These are phyloP conservation scores for Globisporangium alternatum DNA, from an alignment of 352 stramenopile genomes.

Conservation along the genomic window DNA sequence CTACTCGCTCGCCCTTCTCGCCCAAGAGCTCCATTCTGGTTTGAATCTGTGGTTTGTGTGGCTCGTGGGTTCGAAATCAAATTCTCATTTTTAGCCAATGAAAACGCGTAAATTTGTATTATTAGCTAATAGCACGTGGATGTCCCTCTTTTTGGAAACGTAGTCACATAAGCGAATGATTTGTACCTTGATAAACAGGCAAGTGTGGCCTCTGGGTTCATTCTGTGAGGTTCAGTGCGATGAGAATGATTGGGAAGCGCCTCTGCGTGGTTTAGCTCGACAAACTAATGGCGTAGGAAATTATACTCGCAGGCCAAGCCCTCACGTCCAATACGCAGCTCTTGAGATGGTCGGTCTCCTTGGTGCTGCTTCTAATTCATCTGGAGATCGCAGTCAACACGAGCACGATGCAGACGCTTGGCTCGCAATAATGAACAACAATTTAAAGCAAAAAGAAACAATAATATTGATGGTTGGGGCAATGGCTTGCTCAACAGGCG, in stretches of 20 bases:
- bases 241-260: constrained; percentile 1
- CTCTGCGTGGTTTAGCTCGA: not conserved
- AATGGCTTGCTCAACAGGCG: not conserved
- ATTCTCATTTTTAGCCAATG: not conserved
- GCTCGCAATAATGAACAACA: not conserved
- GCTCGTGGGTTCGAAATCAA: not conserved
- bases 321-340: too few relatives aligned
- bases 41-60: constrained; percentile 3
- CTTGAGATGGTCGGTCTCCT: too few relatives aligned
- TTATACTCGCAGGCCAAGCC: too few relatives aligned
- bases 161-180: not conserved
- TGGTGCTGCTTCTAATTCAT: too few relatives aligned
- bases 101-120: not conserved
- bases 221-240: constrained; percentile 2
- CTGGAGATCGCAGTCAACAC: not conserved
- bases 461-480: constrained; percentile 1
- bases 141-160: constrained; percentile 1
- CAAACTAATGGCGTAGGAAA: too few relatives aligned
- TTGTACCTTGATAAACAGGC: not conserved
- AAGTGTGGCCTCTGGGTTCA: constrained; percentile 4
- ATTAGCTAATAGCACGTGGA: not conserved
- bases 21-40: constrained; percentile 1
- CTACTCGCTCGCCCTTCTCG: not conserved
- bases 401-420: not conserved
- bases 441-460: not conserved